Evolutionary conservation across 1,284 basidiomycete genomes (phyloP).

Genomic region (Macrocystidia cucumis): DNA sequence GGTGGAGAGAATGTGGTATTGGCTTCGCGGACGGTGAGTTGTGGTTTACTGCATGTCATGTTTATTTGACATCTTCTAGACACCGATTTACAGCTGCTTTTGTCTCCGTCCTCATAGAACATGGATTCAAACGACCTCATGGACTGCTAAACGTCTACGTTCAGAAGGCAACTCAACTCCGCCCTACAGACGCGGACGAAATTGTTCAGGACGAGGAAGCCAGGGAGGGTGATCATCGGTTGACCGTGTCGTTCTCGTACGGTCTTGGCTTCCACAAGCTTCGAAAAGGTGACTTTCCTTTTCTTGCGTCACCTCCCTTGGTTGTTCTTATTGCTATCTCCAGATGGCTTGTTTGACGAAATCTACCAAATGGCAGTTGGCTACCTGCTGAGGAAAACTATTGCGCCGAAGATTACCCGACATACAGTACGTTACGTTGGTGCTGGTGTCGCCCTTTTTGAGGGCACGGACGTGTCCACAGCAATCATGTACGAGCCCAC

Average conservation of each 20-base stretch:
- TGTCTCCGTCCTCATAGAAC: constrained; percentile 24
- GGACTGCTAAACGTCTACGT: constrained; percentile 29
- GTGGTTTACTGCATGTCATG: neutral
- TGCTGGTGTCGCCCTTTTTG: too few relatives aligned
- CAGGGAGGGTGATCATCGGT: too few relatives aligned
- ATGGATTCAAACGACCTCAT: constrained; percentile 27
- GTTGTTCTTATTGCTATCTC: too few relatives aligned
- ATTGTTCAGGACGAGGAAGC: constrained; percentile 22
- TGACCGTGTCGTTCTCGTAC: too few relatives aligned
- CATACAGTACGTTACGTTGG: too few relatives aligned
- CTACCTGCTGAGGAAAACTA: too few relatives aligned
- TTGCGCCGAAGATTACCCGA: too few relatives aligned
- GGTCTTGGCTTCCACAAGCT: constrained; percentile 30
- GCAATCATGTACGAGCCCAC: too few relatives aligned
- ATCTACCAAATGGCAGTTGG: too few relatives aligned
- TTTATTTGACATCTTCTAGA: constrained; percentile 12
- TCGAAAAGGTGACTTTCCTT: constrained; percentile 29
- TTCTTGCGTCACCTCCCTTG: too few relatives aligned
- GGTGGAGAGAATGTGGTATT: constrained; percentile 28
- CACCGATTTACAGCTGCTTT: constrained; percentile 33
- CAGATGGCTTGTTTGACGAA: too few relatives aligned
- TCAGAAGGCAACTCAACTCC: constrained; percentile 26
- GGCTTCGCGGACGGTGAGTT: constrained; percentile 29
- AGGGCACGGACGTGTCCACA: too few relatives aligned
- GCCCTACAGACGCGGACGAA: constrained; percentile 22